These are phyloP conservation scores for Fusarium setosum DNA, from an alignment of 2,329 filamentous ascomycete genomes.

Conservation along the genomic window DNA sequence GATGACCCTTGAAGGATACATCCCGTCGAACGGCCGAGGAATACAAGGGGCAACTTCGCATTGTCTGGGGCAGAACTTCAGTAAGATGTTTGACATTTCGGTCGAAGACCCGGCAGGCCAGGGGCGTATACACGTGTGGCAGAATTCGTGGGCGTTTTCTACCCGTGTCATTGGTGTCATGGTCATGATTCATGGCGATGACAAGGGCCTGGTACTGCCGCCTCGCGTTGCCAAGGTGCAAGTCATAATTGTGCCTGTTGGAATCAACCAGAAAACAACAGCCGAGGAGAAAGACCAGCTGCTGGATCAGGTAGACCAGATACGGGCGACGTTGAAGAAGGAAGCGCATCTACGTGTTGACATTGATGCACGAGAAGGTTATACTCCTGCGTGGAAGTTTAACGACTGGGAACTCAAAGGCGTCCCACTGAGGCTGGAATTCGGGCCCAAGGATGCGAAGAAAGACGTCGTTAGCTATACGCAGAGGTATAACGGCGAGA, in stretches of 20 bases:
- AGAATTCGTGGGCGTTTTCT: slow-evolving; percentile 98
- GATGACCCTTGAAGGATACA: slow-evolving; percentile 96
- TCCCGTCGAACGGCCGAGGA: slow-evolving; percentile 92
- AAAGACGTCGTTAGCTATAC: slow-evolving; percentile 86
- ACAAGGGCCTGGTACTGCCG: slow-evolving; percentile 93
- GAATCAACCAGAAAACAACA: slow-evolving; percentile 87
- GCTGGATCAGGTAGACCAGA: slow-evolving; percentile 74
- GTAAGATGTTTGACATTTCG: slow-evolving; percentile 98
- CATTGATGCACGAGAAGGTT: slow-evolving; percentile 86
- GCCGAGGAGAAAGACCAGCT: slow-evolving; percentile 80
- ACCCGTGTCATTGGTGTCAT: slow-evolving; percentile 98
- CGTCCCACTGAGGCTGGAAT: slow-evolving; percentile 92
- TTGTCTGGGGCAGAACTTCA: slow-evolving; percentile 96
- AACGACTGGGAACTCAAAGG: slow-evolving; percentile 99
- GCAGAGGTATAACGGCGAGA: slow-evolving; percentile 87
- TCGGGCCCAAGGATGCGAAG: slow-evolving; percentile 92
- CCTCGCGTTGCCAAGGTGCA: slow-evolving; percentile 90
- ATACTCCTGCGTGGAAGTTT: slow-evolving; percentile 97
- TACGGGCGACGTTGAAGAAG: slow-evolving; percentile 76
- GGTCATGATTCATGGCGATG: slow-evolving; percentile 97
- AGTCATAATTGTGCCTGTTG: slow-evolving; percentile 88
- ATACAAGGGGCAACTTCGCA: slow-evolving; percentile 98
- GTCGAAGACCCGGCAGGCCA: slow-evolving; percentile 91
- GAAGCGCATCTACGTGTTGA: slow-evolving; percentile 78
- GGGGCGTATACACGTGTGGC: slow-evolving; percentile 90